Percentiles rank a stretch among this genome's conserved stretches.
Conservation (phyloP, 208 protist species). For the Leishmania gerbilli region DNA sequence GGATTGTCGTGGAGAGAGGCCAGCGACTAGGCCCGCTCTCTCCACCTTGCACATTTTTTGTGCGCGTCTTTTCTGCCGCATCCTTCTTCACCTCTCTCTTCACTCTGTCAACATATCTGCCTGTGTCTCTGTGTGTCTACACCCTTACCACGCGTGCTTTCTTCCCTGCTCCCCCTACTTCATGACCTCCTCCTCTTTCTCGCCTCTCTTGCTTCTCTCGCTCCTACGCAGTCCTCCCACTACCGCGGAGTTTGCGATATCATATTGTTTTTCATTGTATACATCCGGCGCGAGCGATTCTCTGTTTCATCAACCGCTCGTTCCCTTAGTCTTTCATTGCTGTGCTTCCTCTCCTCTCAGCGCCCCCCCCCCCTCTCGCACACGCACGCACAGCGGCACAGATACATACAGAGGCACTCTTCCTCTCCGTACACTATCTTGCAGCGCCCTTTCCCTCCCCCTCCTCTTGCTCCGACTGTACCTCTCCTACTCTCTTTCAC, state of each 20-base stretch:
- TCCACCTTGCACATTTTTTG: not conserved
- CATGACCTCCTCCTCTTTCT: not conserved
- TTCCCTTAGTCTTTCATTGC: not conserved
- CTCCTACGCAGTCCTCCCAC: not conserved
- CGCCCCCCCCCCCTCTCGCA: not conserved
- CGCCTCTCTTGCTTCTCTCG: conserved; percentile 7
- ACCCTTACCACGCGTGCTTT: not conserved
- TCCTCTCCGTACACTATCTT: not conserved
- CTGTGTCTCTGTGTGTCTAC: not conserved
- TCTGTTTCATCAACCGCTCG: not conserved
- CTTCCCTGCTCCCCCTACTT: not conserved
- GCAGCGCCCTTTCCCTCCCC: not conserved
- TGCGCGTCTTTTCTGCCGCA: not conserved
- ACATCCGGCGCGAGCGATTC: not conserved
- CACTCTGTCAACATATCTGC: not conserved
- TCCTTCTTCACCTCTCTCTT: not conserved
- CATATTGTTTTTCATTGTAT: not conserved
- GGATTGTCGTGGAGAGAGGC: no score
- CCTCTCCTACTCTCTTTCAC: conserved; percentile 11
- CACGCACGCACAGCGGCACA: not conserved
- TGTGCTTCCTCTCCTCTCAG: not conserved
- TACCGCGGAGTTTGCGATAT: not conserved
- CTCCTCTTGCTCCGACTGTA: not conserved
- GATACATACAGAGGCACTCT: conserved; percentile 3
- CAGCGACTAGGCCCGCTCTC: not conserved